Conservation (phyloP, 2,329 filamentous ascomycete genomes). For the Alternaria atra region DNA sequence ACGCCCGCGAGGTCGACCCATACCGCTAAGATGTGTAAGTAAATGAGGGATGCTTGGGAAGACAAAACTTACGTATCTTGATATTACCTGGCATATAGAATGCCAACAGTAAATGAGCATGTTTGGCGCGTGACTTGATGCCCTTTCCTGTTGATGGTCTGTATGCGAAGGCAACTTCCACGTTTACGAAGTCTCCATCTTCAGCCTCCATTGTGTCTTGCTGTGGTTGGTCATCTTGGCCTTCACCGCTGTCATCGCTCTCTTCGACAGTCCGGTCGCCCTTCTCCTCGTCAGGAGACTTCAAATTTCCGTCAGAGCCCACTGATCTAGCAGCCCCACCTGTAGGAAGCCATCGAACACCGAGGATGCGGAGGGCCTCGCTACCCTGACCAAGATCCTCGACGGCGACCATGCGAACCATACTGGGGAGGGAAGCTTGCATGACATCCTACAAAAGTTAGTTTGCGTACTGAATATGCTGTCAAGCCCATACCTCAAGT, state of each 20-base stretch:
- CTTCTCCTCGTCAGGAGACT: constrained; percentile 55
- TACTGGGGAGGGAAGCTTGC: constrained; percentile 75
- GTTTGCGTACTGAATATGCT: neutral
- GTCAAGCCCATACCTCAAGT: constrained; percentile 60
- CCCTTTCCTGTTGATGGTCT: constrained; percentile 69
- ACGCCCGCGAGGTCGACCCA: constrained; percentile 80
- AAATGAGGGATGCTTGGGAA: neutral
- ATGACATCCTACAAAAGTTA: constrained; percentile 68
- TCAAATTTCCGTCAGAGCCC: constrained; percentile 66
- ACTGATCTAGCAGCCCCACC: constrained; percentile 73
- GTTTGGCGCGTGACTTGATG: constrained; percentile 70
- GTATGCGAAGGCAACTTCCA: constrained; percentile 80
- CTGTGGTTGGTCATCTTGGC: constrained; percentile 44
- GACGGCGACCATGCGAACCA: constrained; percentile 77
- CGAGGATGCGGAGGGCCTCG: constrained; percentile 74
- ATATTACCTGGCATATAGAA: constrained; percentile 71
- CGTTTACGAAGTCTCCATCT: constrained; percentile 79
- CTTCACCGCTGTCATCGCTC: constrained; percentile 53
- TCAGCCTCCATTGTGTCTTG: constrained; percentile 71
- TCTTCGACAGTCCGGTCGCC: constrained; percentile 62
- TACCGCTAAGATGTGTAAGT: constrained; percentile 59
- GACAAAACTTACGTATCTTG: constrained; percentile 57
- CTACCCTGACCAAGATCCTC: constrained; percentile 80
- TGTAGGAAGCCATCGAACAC: constrained; percentile 75
- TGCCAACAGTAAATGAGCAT: constrained; percentile 75